Base-by-base conservation (phyloP, 352 stramenopile species). In the Globisporangium radiosum region DNA sequence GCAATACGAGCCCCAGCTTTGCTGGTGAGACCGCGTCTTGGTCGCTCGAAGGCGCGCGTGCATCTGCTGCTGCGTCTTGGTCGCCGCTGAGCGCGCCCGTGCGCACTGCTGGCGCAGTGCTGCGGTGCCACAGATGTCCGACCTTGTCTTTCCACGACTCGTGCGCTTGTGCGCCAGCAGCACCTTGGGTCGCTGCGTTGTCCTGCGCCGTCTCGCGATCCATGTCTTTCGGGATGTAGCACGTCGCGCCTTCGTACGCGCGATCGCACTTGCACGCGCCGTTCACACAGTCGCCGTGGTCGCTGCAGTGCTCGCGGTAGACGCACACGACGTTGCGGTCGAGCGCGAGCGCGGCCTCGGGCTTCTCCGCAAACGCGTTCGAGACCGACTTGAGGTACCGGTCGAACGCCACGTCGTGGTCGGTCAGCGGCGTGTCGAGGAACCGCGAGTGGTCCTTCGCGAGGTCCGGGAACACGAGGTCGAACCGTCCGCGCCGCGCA, bases 231-330 rank as follows among this genome's bases (percentile, higher is more conserved):
- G 81, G 84, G 11, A 94, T 76, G 63, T 94, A 94, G 68, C 87
- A 96, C 47, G 79, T 90, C 8, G 74, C 60, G 10, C 87, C 87
- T 71, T 91, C 83, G 52, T 88, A 96, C 36, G 68, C 73, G 13
- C 52, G 62, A 56, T 93, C 83, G 52, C 87, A 96, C 7, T 67
- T 65, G 63, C 87, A 96, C 60, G 70, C 58, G 38, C 81, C 82
- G 58, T 94, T 94, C 39, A 93, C 69, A 58, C 87, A 96, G 65
- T 92, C 79, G 47, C 87, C 87, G 50, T 91, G 71, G 50, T 73
- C 65, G 59, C 75, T 94, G 68, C 87, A 96, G 62, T 94, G 79
- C 40, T 91, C 83, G 15, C 85, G 81, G 65, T 91, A 87, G 11
- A 90, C 69, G 53, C 85, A 94, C 48, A 76, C 51, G 44, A 90